These are phyloP conservation scores for Cladosporium sp. DNA, from an alignment of 2,329 filamentous ascomycete genomes.

Conservation along the genomic window DNA sequence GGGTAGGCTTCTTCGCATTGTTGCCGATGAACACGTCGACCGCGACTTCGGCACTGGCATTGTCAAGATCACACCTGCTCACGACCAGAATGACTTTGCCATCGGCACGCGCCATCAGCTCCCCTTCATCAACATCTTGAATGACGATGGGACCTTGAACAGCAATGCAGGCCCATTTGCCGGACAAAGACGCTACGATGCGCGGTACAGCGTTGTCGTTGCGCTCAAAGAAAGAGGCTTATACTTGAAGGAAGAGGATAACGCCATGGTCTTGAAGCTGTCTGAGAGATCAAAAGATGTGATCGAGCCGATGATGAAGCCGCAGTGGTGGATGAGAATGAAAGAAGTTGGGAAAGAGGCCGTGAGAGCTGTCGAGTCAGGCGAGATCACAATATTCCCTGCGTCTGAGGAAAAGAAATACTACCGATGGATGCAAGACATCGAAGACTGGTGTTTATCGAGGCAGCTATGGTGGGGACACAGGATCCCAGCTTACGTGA, in stretches of 20 bases:
- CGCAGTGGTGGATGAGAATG: constrained; percentile 98
- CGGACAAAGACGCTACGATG: constrained; percentile 90
- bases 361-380: constrained; percentile 75
- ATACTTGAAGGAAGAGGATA: constrained; percentile 91
- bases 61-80: constrained; percentile 93
- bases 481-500: constrained; percentile 76
- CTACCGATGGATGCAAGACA: constrained; percentile 79
- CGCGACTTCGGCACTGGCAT: constrained; percentile 93
- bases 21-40: constrained; percentile 87
- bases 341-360: constrained; percentile 75
- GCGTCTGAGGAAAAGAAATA: constrained; percentile 82
- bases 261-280: constrained; percentile 88
- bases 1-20: constrained; percentile 75
- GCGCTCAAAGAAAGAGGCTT: constrained; percentile 81
- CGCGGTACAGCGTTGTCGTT: constrained; percentile 77
- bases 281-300: constrained; percentile 88
- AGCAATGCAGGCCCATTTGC: constrained; percentile 76
- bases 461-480: constrained; percentile 97
- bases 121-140: constrained; percentile 92
- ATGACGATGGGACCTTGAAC: constrained; percentile 87
- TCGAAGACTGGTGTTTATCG: constrained; percentile 94
- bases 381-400: constrained; percentile 80
- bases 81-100: constrained; percentile 93
- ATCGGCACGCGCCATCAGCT: constrained; percentile 59
- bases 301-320: constrained; percentile 91